Evolutionary conservation across 1,284 basidiomycete genomes (phyloP).

Genomic region (Trametes pubescens): DNA sequence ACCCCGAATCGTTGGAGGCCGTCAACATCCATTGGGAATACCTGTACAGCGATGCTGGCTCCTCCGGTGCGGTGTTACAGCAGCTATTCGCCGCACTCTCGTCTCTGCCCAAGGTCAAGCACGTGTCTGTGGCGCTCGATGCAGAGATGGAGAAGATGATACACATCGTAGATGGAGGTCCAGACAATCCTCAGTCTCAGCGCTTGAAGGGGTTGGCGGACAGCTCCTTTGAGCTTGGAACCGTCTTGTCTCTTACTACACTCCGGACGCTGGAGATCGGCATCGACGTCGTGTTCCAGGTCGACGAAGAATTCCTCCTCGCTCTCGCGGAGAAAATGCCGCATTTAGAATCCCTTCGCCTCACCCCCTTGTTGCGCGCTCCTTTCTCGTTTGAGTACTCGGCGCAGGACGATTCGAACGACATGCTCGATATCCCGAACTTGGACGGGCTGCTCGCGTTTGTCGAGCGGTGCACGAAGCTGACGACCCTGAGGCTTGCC

Average conservation of each 20-base stretch:
- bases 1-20: conserved; percentile 3
- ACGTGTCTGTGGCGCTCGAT: not conserved
- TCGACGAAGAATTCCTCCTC: not conserved
- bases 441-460: not conserved
- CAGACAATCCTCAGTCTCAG: not conserved
- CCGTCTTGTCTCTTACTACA: not conserved
- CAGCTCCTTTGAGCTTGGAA: not conserved
- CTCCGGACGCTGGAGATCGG: conserved; percentile 4
- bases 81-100: not conserved
- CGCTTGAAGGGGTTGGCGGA: not conserved
- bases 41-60: not conserved
- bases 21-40: conserved; percentile 8
- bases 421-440: not conserved
- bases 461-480: not conserved
- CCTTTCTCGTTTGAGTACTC: not conserved
- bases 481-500: not conserved
- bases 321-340: not conserved
- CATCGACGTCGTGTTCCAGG: conserved; percentile 2
- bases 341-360: not conserved
- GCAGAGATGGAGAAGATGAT: not conserved
- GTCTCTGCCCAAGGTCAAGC: not conserved
- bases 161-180: not conserved
- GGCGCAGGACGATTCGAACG: not conserved
- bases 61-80: not conserved
- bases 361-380: not conserved